Evolutionary conservation across 129 eudicot genomes (phyloP).

Genomic region (Cynara cardunculus): DNA sequence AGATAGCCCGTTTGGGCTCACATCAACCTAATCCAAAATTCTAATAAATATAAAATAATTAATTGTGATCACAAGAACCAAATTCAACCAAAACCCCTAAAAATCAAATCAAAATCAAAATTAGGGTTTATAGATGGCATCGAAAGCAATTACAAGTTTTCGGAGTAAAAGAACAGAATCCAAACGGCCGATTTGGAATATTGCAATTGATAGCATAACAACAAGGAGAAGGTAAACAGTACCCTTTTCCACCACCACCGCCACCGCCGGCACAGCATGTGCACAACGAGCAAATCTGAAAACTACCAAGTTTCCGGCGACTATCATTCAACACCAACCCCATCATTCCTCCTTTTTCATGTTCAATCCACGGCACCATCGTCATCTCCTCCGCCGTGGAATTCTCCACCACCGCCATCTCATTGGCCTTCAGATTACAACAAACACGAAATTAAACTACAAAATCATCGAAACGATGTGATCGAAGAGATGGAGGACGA

Average conservation of each 20-base stretch:
- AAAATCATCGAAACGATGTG: not conserved
- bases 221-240: conserved; percentile 85
- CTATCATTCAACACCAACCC: conserved; percentile 60
- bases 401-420: conserved; percentile 28
- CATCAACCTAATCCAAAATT: too few relatives aligned
- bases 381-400: conserved; percentile 22
- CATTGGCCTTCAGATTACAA: conserved; percentile 35
- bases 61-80: conserved; percentile 29
- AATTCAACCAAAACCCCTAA: conserved; percentile 20
- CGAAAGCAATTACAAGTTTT: conserved; percentile 87
- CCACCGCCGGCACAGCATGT: conserved; percentile 67
- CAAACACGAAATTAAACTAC: not conserved
- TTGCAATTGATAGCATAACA: conserved; percentile 92
- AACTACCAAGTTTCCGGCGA: conserved; percentile 60
- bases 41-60: conserved; percentile 33
- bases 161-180: conserved; percentile 84
- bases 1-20: too few relatives aligned
- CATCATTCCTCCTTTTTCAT: conserved; percentile 37
- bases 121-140: conserved; percentile 44
- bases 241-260: conserved; percentile 52
- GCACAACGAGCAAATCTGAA: conserved; percentile 79
- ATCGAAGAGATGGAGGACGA: not conserved
- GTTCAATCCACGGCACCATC: conserved; percentile 62
- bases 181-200: conserved; percentile 95
- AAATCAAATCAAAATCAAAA: conserved; percentile 10